Base-by-base conservation (phyloP, 2,329 filamentous ascomycete genomes). In the Colletotrichum navitas region DNA sequence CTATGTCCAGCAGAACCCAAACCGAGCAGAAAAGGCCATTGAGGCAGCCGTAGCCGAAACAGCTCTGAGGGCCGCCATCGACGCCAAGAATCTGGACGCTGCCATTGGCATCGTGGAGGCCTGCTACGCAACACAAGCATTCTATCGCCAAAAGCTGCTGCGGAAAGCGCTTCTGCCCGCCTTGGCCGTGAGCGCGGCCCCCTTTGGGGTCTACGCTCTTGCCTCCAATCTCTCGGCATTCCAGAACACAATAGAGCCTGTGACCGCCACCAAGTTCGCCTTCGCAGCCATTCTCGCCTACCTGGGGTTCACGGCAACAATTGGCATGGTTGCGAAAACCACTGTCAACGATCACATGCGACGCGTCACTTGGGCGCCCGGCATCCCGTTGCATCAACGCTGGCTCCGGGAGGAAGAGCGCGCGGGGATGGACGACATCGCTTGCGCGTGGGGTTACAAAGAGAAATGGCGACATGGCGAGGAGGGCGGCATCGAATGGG, bases 341-440 rank as follows among this genome's bases (percentile, higher is more conserved):
- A 98, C 95, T 43, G 87, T 92, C 72, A 98, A 98, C 81, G 95
- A 98, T 80, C 94, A 98, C 81, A 97, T 98, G 93, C 91, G 92
- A 77, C 90, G 96, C 26, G 94, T 98, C 6, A 95, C 94, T 2
- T 99, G 96, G 96, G 87, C 92, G 11, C 90, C 90, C 0, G 96
- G 96, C 14, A 92, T 94, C 43, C 92, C 93, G 29, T 83, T 98
- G 74, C 88, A 92, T 73, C 88, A 94, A 77, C 89, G 96, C 18
- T 98, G 95, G 93, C 81, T 97, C 65, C 87, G 94, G 43, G 96
- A 98, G 80, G 94, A 97, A 74, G 95, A 99, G 85, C 87, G 96
- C 32, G 93, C 91, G 4, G 94, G 94, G 0, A 85, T 97, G 74
- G 96, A 99, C 83, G 91, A 89, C 78, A 89, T 99, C 68, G 94